Percentiles rank a stretch among this genome's conserved stretches.
Evolutionary conservation across 306 rosid genomes (phyloP).

Genomic region (Fragaria vesca): DNA sequence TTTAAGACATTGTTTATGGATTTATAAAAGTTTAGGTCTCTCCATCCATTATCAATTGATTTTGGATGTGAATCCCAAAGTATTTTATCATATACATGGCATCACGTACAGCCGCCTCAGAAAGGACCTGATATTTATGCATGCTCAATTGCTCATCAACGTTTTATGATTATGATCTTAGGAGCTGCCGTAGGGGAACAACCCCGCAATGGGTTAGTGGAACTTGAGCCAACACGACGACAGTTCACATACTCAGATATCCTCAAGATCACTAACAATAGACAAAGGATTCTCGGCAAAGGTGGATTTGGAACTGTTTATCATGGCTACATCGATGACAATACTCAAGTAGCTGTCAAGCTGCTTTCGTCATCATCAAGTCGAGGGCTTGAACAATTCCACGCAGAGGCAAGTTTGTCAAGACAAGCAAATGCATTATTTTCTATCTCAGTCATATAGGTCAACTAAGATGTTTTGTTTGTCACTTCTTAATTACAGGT

Average conservation of each 20-base stretch:
- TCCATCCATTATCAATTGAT: too few relatives aligned
- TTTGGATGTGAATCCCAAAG: too few relatives aligned
- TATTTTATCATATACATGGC: too few relatives aligned
- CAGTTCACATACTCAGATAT: slow-evolving; percentile 41
- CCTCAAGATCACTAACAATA: slow-evolving; percentile 41
- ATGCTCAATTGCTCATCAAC: background rate
- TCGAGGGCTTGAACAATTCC: slow-evolving; percentile 45
- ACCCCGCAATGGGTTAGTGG: background rate
- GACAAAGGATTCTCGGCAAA: slow-evolving; percentile 40
- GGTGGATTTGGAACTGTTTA: slow-evolving; percentile 59
- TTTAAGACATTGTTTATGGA: too few relatives aligned
- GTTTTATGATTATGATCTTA: background rate
- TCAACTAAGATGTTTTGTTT: background rate
- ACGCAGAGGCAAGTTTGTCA: slow-evolving; percentile 45
- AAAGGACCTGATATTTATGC: too few relatives aligned
- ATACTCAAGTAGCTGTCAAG: slow-evolving; percentile 54
- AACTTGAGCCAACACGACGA: slow-evolving; percentile 25
- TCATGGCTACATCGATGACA: slow-evolving; percentile 37
- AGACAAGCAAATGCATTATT: background rate
- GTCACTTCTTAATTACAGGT: slow-evolving; percentile 17
- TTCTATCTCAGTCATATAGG: too few relatives aligned
- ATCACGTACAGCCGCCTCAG: too few relatives aligned
- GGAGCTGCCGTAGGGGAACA: background rate
- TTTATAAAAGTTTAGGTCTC: too few relatives aligned
- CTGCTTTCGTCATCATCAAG: slow-evolving; percentile 42